A percentile compares a stretch with the other conserved stretches of the same genome.
Conservation (phyloP, 768 basidiomycete genomes). For the Amanita jacksonii region DNA sequence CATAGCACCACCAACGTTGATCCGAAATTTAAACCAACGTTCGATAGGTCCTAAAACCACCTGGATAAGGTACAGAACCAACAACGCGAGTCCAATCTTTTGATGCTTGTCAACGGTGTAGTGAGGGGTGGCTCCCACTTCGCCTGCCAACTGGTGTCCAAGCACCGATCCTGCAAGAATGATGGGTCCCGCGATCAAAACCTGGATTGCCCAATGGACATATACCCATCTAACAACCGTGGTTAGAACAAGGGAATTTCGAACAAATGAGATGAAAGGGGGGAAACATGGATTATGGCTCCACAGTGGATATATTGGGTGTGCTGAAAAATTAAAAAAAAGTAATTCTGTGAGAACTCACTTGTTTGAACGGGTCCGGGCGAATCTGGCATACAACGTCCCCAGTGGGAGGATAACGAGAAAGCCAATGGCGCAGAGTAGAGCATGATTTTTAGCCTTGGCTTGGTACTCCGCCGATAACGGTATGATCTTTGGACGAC, state of each 20-base stretch:
- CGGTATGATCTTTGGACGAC: no score
- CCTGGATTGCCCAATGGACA: conserved; percentile 40
- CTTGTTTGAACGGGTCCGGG: conserved; percentile 38
- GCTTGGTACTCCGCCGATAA: conserved; percentile 23
- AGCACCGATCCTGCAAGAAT: conserved; percentile 40
- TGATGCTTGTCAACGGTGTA: conserved; percentile 35
- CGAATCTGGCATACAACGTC: conserved; percentile 42
- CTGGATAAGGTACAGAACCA: conserved; percentile 46
- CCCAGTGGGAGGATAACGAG: conserved; percentile 50
- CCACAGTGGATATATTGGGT: no score
- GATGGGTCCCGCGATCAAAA: conserved; percentile 41
- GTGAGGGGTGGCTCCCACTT: conserved; percentile 18
- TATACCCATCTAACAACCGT: conserved; percentile 33
- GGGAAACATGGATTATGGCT: no score
- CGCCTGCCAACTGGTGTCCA: conserved; percentile 29
- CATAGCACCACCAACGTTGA: conserved; percentile 27
- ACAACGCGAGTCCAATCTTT: conserved; percentile 41
- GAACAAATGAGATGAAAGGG: no score
- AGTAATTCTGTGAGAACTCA: conserved; percentile 20
- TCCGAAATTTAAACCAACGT: conserved; percentile 41
- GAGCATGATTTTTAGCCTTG: conserved; percentile 36
- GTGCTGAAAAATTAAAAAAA: no score
- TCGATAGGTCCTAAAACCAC: conserved; percentile 37
- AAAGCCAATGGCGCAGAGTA: conserved; percentile 43
- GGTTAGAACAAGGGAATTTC: no score